Conservation (phyloP, 2,329 filamentous ascomycete species). For the Talaromyces funiculosus region DNA sequence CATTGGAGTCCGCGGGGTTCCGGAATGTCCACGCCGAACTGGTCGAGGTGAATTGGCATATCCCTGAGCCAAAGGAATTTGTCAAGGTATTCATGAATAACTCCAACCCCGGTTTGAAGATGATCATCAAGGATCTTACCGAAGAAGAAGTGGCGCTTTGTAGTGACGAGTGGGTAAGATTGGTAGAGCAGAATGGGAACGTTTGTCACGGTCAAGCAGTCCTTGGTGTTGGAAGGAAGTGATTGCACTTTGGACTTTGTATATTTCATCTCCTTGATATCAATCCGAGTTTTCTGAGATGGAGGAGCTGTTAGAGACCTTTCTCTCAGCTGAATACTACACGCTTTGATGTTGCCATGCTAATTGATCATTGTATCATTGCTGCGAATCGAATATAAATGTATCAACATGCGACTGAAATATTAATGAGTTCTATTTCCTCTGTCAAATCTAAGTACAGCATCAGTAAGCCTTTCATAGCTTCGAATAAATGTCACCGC, state of each 20-base stretch:
- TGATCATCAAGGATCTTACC: background rate
- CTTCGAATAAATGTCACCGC: too few species aligned
- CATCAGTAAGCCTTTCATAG: too few species aligned
- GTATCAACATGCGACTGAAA: too few species aligned
- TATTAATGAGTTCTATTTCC: too few species aligned
- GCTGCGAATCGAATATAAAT: too few species aligned
- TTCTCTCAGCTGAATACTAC: background rate
- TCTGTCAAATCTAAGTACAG: too few species aligned
- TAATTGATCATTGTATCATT: too few species aligned
- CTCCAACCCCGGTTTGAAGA: background rate
- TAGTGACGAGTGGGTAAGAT: conserved; percentile 8
- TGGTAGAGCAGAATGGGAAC: conserved; percentile 5
- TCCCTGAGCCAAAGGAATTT: background rate
- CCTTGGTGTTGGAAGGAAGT: conserved; percentile 6
- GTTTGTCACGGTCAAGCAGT: conserved; percentile 9
- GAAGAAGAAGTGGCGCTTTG: conserved; percentile 1
- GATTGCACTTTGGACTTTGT: background rate
- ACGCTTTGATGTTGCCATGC: too few species aligned
- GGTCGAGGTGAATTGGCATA: conserved; percentile 8
- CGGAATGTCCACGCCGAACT: background rate
- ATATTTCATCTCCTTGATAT: background rate
- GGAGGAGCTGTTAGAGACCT: background rate
- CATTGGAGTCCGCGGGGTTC: conserved; percentile 6
- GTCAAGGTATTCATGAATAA: background rate
- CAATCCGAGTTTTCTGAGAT: background rate